Conservation (phyloP, 331 rosid species). For the Stylosanthes scabra region DNA sequence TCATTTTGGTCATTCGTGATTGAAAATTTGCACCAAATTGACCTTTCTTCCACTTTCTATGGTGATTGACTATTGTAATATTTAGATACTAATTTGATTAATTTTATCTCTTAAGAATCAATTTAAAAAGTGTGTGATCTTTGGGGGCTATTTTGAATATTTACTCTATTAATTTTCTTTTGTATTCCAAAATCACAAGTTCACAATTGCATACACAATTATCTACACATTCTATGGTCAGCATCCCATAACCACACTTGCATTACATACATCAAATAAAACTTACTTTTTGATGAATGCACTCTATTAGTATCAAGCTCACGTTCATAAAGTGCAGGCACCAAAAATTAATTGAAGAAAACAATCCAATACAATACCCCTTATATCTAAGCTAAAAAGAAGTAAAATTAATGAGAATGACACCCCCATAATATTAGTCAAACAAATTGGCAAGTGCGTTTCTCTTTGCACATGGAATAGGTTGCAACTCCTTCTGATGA, state of each 20-base stretch:
- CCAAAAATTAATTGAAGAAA: slow-evolving; percentile 52
- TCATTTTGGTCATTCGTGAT: no score
- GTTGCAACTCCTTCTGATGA: slow-evolving; percentile 61
- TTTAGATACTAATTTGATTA: no score
- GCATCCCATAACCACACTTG: slow-evolving; percentile 32
- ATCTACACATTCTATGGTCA: slow-evolving; percentile 24
- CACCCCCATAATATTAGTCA: slow-evolving; percentile 49
- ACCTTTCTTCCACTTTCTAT: no score
- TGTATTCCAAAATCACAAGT: slow-evolving; percentile 22
- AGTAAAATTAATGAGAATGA: slow-evolving; percentile 3
- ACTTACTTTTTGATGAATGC: slow-evolving; percentile 70
- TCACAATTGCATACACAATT: slow-evolving; percentile 37
- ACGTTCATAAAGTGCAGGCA: slow-evolving; percentile 60
- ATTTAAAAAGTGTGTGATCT: no score
- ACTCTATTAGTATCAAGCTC: slow-evolving; percentile 51
- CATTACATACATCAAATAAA: slow-evolving; percentile 25
- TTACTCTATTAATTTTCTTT: background rate
- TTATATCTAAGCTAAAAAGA: background rate
- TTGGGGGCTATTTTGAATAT: no score
- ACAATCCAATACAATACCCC: slow-evolving; percentile 37
- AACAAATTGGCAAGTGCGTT: slow-evolving; percentile 90
- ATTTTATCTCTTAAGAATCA: no score
- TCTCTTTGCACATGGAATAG: slow-evolving; percentile 67
- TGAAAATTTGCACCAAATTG: no score
- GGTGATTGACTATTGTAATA: no score